Conservation (phyloP, 2,329 filamentous ascomycete species). For the Anthostomella pinea region DNA sequence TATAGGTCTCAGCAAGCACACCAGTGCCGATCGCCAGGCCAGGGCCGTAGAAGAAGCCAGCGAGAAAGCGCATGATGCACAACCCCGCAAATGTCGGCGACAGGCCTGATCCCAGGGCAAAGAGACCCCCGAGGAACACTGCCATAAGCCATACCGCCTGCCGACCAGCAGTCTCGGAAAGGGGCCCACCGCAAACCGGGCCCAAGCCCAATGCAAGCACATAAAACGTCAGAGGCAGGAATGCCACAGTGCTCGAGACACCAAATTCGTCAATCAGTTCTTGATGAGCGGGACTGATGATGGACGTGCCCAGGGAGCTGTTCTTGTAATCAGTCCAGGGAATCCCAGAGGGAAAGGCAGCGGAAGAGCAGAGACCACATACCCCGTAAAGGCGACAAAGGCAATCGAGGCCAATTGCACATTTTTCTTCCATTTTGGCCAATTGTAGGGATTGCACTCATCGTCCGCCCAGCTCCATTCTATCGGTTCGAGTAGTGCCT, state of each 20-base stretch:
- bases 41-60: slow-evolving; percentile 50
- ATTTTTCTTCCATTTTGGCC: slow-evolving; percentile 41
- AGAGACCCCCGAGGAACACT: slow-evolving; percentile 48
- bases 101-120: slow-evolving; percentile 54
- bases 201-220: slow-evolving; percentile 59
- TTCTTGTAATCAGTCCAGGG: too few species aligned
- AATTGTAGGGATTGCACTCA: slow-evolving; percentile 50
- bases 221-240: slow-evolving; percentile 60
- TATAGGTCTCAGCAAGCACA: slow-evolving; percentile 48
- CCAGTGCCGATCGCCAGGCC: slow-evolving; percentile 49
- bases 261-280: slow-evolving; percentile 52
- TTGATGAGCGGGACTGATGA: slow-evolving; percentile 47
- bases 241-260: slow-evolving; percentile 51
- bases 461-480: slow-evolving; percentile 37
- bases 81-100: slow-evolving; percentile 49
- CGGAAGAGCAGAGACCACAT: slow-evolving; percentile 14
- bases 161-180: slow-evolving; percentile 58
- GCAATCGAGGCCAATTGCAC: slow-evolving; percentile 37
- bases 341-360: background rate
- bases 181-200: slow-evolving; percentile 56
- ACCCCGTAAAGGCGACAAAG: slow-evolving; percentile 41
- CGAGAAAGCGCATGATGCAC: slow-evolving; percentile 54
- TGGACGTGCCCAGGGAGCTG: slow-evolving; percentile 53
- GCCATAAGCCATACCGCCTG: slow-evolving; percentile 48
- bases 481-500: too few species aligned